Evolutionary conservation across 176 grass and related monocot genomes (phyloP).

Genomic region (Thinopyrum elongatum): DNA sequence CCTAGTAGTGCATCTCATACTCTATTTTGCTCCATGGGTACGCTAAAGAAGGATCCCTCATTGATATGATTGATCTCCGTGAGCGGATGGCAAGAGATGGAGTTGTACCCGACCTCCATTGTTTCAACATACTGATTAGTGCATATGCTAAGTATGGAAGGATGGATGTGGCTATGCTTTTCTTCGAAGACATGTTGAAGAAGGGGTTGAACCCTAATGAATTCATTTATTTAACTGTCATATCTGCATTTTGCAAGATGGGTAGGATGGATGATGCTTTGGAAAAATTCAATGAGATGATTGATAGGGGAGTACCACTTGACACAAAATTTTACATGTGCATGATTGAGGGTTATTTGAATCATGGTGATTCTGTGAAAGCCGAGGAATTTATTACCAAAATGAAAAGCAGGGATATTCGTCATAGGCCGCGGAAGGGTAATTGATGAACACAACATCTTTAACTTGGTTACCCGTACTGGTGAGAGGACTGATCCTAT

Average conservation of each 20-base stretch:
- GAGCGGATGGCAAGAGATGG: background rate
- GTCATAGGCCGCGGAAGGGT: background rate
- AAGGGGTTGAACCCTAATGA: background rate
- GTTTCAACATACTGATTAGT: background rate
- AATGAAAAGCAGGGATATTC: background rate
- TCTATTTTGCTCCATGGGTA: background rate
- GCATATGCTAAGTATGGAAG: background rate
- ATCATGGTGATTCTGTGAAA: background rate
- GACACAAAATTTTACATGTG: background rate
- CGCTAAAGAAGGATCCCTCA: background rate
- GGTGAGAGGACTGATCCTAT: background rate
- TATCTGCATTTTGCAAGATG: background rate
- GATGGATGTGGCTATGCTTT: background rate
- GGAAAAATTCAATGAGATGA: too few species aligned
- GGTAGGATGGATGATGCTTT: background rate
- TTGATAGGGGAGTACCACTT: too few species aligned
- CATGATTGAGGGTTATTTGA: background rate
- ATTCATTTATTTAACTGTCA: background rate
- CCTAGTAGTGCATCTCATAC: too few species aligned
- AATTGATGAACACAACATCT: background rate
- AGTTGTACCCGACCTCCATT: background rate
- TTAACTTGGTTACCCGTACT: background rate
- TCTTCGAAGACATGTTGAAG: background rate
- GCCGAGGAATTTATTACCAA: background rate
- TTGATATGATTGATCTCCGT: background rate